These are phyloP conservation scores for Hyparrhenia diplandra DNA, from an alignment of 176 grass and related monocot species.

Conservation along the genomic window DNA sequence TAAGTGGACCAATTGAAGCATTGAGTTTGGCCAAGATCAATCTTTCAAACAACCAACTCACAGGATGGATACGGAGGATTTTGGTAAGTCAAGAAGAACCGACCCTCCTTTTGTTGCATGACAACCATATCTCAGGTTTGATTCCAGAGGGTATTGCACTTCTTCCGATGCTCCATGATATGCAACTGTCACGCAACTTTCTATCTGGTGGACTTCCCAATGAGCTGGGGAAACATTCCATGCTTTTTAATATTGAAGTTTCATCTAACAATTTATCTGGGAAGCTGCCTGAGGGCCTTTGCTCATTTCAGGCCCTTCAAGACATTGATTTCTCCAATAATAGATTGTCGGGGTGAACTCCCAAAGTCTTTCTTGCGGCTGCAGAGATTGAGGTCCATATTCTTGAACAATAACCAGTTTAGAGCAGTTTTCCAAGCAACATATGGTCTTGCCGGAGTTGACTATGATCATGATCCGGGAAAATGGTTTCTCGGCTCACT, in stretches of 20 bases:
- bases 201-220: background rate
- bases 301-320: background rate
- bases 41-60: background rate
- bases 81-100: background rate
- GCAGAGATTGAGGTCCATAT: background rate
- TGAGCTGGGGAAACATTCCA: background rate
- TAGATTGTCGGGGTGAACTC: background rate
- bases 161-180: background rate
- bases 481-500: background rate
- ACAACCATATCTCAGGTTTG: slow-evolving; percentile 5
- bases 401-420: background rate
- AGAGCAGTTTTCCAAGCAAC: background rate
- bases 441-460: background rate
- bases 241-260: background rate
- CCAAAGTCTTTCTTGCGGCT: background rate
- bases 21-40: background rate
- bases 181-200: background rate
- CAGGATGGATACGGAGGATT: background rate
- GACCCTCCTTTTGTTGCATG: background rate
- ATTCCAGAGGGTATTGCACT: background rate
- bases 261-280: background rate
- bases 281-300: background rate
- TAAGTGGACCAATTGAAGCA: background rate
- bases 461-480: background rate
- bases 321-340: background rate